Evolutionary conservation across 2,329 filamentous ascomycete species (phyloP), one percentile per base, ranked within the genome.

Genomic region (Biscogniauxia sp.): DNA sequence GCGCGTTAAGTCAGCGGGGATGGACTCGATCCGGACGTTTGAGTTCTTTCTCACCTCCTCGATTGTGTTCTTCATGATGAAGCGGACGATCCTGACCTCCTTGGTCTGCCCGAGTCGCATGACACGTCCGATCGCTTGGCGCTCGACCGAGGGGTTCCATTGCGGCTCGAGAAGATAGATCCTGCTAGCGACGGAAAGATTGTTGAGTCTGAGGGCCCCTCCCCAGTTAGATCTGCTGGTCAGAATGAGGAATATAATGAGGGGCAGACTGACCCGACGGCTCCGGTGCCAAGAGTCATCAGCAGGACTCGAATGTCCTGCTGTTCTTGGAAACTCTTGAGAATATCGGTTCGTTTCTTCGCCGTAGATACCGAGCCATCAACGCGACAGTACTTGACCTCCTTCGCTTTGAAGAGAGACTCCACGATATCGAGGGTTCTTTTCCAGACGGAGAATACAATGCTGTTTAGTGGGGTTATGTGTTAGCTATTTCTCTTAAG

Each of bases 381-480:
- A 7, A 74, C 63, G 2, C 68, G 69, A 56, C 66, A 71, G 50
- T 32, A 62, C 51, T 75, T n/a, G 68, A 37, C 50, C 53, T 20
- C 67, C 56, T 20, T 41, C 53, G 15, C 45, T 57, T 51, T 5
- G 9, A 28, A 28, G 26, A 73, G 63, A n/a, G 73, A 65, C 23
- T 64, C 66, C 17, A 71, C 61, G 55, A 74, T 54, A 53, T 72
- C 64, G 2, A 76, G 65, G 41, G 70, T 74, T 52, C 69, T 73
- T n/a, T 71, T 74, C 74, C 74, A 76, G 25, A 58, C 71, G 6
- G 71, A 74, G 57, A 76, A 76, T 3, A 76, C 64, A 41, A 75
- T 66, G 53, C 73, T 75, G 61, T 28, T 28, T 28, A 28, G 26
- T 9, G 9, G 26, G 26, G 5, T n/a, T 53, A 5, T 45, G 20